Base-by-base conservation (phyloP, 805 yeast species). In the Kluyveromyces wickerhamii region DNA sequence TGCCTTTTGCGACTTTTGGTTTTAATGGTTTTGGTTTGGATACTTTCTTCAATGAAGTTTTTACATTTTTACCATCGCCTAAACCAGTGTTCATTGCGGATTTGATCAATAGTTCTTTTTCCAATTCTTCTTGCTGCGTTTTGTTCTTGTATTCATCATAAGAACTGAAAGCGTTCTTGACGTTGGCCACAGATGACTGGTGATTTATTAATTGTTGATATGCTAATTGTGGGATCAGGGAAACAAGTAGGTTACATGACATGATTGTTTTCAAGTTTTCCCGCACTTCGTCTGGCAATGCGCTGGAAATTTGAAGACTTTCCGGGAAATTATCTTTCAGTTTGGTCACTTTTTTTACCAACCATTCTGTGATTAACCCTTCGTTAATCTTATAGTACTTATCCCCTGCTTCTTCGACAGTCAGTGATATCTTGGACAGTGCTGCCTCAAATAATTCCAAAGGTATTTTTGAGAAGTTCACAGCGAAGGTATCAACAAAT, bases 1-100 rank as follows among this genome's bases (percentile, higher is more conserved):
- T 72, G 1, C 79, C 79, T 2, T 64, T 62, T 1, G 72, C 73
- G 2, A 74, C 74, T 39, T 64, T 66, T 19, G 54, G 55, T 29
- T 54, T 59, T 47, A 60, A 66, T 29, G 48, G 12, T 15, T 37
- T 37, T 10, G 33, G 30, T 20, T 35, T 58, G 1, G 46, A 45
- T 3, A 49, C 39, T 7, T 52, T 36, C 12, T 58, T 44, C 32
- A 47, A 49, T 32, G 37, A 47, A 10, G 9, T 52, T 35, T 54
- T 44, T 28, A 41, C 35, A 18, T 55, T 34, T 27, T 58, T 45
- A 27, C 54, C 38, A 34, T 32, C 40, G 15, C 40, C 10, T 25
- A 52, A 21, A 27, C 63, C 59, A 38, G 47, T 45, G 45, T 37
- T 42, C 56, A 58, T 44, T 1, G 56, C 58, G 11, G 44, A 43